Base-by-base conservation (phyloP, 352 stramenopile species). In the Globisporangium spinosum region DNA sequence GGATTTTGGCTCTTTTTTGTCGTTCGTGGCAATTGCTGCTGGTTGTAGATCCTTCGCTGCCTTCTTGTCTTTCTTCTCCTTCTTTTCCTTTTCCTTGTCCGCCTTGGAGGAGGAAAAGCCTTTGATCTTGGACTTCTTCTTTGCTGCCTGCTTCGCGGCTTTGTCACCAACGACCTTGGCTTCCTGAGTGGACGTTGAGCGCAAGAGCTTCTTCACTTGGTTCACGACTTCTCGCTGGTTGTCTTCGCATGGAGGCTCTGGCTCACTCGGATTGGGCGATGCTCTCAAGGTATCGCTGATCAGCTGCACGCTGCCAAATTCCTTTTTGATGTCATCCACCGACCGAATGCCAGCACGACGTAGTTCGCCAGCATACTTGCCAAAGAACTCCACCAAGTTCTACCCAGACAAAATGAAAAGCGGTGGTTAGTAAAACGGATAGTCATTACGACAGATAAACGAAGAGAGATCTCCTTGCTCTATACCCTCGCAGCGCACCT, bases 321-420 rank as follows among this genome's bases (percentile, higher is more conserved):
- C 81, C 27, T 79, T 88, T 51, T 79, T 77, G 62, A 93, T 90
- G 35, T 93, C 87, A 10, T 80, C 75, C 20, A 82, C 72, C 0
- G 80, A 85, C 0, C 87, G 82, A 15, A 95, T 78, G 2, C 87
- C 87, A 17, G 85, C 89, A 23, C 80, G 87, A 27, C 86, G 84
- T 49, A 95, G 73, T 7, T 93, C 87, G 0, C 54, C 65, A 13
- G 76, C 79, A 59, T 89, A 93, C 57, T 87, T 87, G 62, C 67
- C 83, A 70, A 95, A 95, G 58, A 92, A 95, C 15, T 64, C 62
- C 10, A 87, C 72, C 64, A 94, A 76, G 57, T 85, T 84, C 80
- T 93, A 43, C 3, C 8, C 25, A 20, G n/a, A 45, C 35, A 38
- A 15, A 32, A 34, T 25, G 29, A 51, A 56, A 8, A 54, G 10